Evolutionary conservation across 78 protist genomes (phyloP).

Genomic region (Monocercomonoides exilis): DNA sequence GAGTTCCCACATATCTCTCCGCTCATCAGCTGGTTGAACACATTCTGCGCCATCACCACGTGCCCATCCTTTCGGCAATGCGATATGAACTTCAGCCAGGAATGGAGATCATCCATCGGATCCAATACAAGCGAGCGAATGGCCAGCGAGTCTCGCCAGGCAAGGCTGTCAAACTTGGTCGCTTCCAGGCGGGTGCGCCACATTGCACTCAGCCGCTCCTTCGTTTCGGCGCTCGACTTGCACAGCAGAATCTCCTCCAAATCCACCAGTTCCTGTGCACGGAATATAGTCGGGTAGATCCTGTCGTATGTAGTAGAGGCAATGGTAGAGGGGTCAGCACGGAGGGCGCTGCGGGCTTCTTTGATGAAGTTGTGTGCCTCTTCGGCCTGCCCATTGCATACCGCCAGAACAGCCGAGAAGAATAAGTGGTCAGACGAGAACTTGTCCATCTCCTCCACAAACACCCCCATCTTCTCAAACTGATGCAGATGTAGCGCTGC

Average conservation of each 20-base stretch:
- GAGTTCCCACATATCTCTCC: no score
- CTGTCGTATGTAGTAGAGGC: neutral
- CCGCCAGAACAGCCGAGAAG: neutral
- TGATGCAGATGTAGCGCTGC: neutral
- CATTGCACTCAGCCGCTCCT: neutral
- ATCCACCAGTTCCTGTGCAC: slow-evolving; percentile 12
- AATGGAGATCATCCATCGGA: neutral
- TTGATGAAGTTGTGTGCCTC: neutral
- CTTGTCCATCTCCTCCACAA: neutral
- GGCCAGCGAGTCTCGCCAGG: slow-evolving; percentile 13
- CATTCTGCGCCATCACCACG: no score
- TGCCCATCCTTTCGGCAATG: slow-evolving; percentile 6
- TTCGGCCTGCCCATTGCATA: neutral
- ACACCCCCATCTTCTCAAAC: neutral
- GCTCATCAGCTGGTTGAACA: no score
- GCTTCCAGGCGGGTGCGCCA: neutral
- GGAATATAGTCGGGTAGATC: slow-evolving; percentile 1
- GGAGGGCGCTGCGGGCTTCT: slow-evolving; percentile 1
- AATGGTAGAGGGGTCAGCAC: neutral
- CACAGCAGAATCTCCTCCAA: slow-evolving; percentile 24
- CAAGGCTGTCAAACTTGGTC: neutral
- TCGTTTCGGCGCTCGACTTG: neutral
- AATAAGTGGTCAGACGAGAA: neutral
- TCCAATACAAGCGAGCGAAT: slow-evolving; percentile 31
- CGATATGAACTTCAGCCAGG: slow-evolving; percentile 19